Base-by-base conservation (phyloP, 2,329 filamentous ascomycete species). In the Hypoxylon sp. region DNA sequence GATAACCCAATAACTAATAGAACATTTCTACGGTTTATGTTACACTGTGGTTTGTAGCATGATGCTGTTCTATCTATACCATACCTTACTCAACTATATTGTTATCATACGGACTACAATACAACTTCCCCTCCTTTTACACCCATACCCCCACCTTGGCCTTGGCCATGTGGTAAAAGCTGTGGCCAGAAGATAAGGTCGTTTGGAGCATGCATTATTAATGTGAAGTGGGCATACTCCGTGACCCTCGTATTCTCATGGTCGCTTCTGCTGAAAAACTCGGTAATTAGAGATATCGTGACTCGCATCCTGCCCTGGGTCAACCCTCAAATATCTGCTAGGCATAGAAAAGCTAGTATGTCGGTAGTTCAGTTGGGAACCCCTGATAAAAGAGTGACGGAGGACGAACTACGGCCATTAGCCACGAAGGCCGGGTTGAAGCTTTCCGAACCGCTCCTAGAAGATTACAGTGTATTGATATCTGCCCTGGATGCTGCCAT, bases 341-440 rank as follows among this genome's bases (percentile, higher is more conserved):
- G n/a, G n/a, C n/a, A 41, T 32, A 36, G 51, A 34, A 23, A 21
- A 21, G 11, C 9, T 6, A 65, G 43, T 21, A 75, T 75, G 73
- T 68, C 72, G 41, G 55, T 71, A 5, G 34, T 70, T 23, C 28
- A 62, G 23, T 11, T 64, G 2, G 49, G 50, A 52, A 57, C 59
- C 9, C 28, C 63, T 10, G 13, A 49, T 3, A 19, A 7, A 9
- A 59, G 23, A 19, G 68, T 75, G 1, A 64, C 67, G 0, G 59
- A 49, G 7, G 65, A 73, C n/a, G 66, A 73, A 1, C 48, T 75
- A 32, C 65, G 60, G n/a, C 68, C 73, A 0, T 10, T 76, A 5
- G 48, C 74, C 30, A 13, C 64, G 14, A 67, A 73, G 32, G 73
- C 72, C 7, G 74, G 74, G 0, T 61, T 76, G 7, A 58, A 72